These are phyloP conservation scores for Nitzschia putrida DNA, from an alignment of 108 stramenopile genomes.

Conservation along the genomic window DNA sequence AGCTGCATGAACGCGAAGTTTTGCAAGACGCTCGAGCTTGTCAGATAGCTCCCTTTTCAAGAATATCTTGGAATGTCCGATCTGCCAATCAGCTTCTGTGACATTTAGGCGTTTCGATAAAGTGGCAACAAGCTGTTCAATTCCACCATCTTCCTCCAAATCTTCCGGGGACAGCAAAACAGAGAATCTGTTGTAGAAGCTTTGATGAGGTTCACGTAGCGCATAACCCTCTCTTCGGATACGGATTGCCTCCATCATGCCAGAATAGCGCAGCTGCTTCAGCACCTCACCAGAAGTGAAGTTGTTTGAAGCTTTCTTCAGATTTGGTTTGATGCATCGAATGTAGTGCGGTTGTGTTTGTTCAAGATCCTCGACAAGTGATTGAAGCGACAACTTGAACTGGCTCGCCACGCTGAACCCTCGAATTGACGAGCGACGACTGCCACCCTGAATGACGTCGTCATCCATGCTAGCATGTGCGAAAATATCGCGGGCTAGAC, in stretches of 20 bases:
- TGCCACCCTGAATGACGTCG: constrained; percentile 1
- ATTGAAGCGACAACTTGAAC: constrained; percentile 80
- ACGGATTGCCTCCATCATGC: constrained; percentile 98
- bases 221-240: constrained; percentile 93
- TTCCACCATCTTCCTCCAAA: constrained; percentile 55
- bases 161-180: constrained; percentile 70
- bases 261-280: constrained; percentile 93
- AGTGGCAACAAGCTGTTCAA: constrained; percentile 70
- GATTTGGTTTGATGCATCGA: constrained; percentile 92
- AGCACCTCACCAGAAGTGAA: constrained; percentile 83
- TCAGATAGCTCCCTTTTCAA: constrained; percentile 77
- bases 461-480: constrained; percentile 10
- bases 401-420: constrained; percentile 88
- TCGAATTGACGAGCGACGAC: constrained; percentile 73
- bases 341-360: constrained; percentile 89
- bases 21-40: constrained; percentile 81
- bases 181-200: constrained; percentile 82
- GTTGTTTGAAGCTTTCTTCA: constrained; percentile 59
- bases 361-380: constrained; percentile 82
- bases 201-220: constrained; percentile 85
- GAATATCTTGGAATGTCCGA: constrained; percentile 90
- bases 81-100: constrained; percentile 89
- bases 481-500: constrained; percentile 58
- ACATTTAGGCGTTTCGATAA: constrained; percentile 75
- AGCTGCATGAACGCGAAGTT: constrained; percentile 66